phyloP scores from a whole-genome alignment of 108 stramenopile genomes.

The Stephanodiscus triporus region DNA sequence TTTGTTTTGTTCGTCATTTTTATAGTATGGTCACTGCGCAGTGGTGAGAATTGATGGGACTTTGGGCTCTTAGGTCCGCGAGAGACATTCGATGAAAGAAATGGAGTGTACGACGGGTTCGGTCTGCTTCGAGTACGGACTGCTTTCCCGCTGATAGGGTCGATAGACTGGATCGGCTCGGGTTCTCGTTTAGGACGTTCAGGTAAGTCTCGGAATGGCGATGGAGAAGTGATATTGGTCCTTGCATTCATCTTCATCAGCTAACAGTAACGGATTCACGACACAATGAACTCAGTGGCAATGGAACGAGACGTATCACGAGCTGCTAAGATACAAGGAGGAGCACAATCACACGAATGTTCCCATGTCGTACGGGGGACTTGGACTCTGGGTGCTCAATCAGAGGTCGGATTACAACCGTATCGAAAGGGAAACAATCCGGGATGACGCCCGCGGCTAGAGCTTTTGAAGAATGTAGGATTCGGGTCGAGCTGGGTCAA shows the following conservation, averaged over 20 bases:
- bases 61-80: conserved; percentile 47
- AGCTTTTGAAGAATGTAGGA: conserved; percentile 31
- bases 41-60: conserved; percentile 44
- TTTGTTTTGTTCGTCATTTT: background rate
- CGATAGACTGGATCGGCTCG: conserved; percentile 23
- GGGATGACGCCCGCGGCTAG: conserved; percentile 36
- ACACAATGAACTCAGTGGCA: too few species aligned
- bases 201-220: too few species aligned
- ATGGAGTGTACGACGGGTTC: conserved; percentile 27
- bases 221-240: too few species aligned
- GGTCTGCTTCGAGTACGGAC: conserved; percentile 27
- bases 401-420: conserved; percentile 46
- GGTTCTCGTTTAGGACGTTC: conserved; percentile 53
- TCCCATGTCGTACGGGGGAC: conserved; percentile 43
- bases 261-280: too few species aligned
- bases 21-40: conserved; percentile 32
- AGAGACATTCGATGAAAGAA: conserved; percentile 48
- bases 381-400: conserved; percentile 50
- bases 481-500: conserved; percentile 41
- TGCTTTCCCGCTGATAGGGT: conserved; percentile 34
- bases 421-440: conserved; percentile 41
- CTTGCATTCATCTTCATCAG: too few species aligned
- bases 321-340: conserved; percentile 34
- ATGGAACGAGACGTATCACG: conserved; percentile 48
- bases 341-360: conserved; percentile 35